A percentile compares a stretch with the other conserved stretches of the same genome.
phyloP scores from a whole-genome alignment of 1,139 yeast genomes.

The Diutina pseudorugosa region DNA sequence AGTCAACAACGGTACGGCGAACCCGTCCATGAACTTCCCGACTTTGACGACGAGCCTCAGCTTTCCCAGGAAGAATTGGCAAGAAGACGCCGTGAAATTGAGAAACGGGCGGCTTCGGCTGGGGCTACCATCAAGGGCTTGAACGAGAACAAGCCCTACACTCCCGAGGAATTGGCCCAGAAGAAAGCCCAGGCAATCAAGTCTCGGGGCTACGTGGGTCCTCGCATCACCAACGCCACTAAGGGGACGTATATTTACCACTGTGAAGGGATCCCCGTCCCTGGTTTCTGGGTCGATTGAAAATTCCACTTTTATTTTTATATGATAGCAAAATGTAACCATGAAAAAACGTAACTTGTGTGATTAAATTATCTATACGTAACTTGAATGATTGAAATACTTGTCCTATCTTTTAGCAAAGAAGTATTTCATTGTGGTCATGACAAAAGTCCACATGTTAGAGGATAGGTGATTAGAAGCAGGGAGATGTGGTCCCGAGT shows the following conservation, averaged over 20 bases:
- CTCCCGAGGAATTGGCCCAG: not conserved
- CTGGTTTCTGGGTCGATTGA: slow-evolving; percentile 2
- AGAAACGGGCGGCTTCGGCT: slow-evolving; percentile 1
- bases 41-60: not conserved
- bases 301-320: not conserved
- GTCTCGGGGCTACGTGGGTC: not conserved
- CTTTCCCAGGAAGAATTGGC: not conserved
- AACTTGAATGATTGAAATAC: too few relatives aligned
- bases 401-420: too few relatives aligned
- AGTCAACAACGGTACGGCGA: not conserved
- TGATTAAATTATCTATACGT: too few relatives aligned
- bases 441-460: too few relatives aligned
- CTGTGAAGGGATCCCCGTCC: not conserved
- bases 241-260: not conserved
- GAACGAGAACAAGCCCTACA: slow-evolving; percentile 2
- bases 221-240: not conserved
- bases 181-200: not conserved
- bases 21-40: not conserved
- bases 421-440: too few relatives aligned
- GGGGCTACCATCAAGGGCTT: slow-evolving; percentile 2
- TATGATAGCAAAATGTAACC: not conserved
- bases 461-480: too few relatives aligned
- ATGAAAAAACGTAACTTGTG: too few relatives aligned
- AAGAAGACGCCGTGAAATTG: not conserved
- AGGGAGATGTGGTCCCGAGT: too few relatives aligned